These are phyloP conservation scores for Solanum tarijense DNA, from an alignment of 257 asterid genomes.

Conservation along the genomic window DNA sequence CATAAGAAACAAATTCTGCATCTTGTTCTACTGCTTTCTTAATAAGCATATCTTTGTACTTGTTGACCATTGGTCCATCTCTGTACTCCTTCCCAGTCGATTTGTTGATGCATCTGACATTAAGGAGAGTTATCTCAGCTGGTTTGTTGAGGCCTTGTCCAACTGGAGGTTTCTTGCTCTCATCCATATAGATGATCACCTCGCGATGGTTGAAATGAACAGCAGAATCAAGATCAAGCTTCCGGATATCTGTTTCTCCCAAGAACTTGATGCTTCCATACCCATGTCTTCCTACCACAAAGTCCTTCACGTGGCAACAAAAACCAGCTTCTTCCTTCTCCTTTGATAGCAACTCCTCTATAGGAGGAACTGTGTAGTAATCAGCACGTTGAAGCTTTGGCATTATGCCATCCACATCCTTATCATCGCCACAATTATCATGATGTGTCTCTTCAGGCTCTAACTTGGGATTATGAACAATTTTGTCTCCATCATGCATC, in stretches of 20 bases:
- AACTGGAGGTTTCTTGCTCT: neutral
- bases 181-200: conserved; percentile 46
- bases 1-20: conserved; percentile 70
- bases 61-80: conserved; percentile 56
- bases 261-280: conserved; percentile 77
- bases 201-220: conserved; percentile 58
- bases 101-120: conserved; percentile 56
- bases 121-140: conserved; percentile 57
- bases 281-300: conserved; percentile 66
- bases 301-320: conserved; percentile 59
- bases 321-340: conserved; percentile 69
- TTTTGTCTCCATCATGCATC: neutral
- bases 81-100: conserved; percentile 43
- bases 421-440: neutral
- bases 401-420: conserved; percentile 5
- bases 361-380: conserved; percentile 15
- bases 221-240: conserved; percentile 66
- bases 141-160: neutral
- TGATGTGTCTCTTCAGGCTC: neutral
- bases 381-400: conserved; percentile 16
- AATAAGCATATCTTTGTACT: conserved; percentile 52
- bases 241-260: conserved; percentile 69
- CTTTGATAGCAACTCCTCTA: conserved; percentile 7
- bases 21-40: conserved; percentile 61
- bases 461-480: neutral